A percentile compares a stretch with the other conserved stretches of the same genome.
phyloP scores from a whole-genome alignment of 805 yeast species.

The Nakazawaea ambrosiae region DNA sequence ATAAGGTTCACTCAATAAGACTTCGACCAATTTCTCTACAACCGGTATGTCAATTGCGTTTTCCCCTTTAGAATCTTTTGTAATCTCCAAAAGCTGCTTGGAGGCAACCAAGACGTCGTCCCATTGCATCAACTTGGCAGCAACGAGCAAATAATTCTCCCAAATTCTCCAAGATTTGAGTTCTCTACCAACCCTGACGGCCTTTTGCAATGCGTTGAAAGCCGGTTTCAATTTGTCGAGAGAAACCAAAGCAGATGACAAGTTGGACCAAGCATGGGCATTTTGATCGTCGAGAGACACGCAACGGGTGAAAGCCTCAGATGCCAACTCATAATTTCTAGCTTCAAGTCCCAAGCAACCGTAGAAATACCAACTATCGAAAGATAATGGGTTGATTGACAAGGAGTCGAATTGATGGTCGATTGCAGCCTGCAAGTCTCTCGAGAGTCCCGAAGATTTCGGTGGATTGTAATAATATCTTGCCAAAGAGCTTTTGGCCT shows the following conservation, averaged over 20 bases:
- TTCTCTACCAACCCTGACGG: conserved; percentile 61
- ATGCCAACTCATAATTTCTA: conserved; percentile 64
- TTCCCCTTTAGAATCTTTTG: conserved; percentile 52
- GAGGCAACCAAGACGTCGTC: conserved; percentile 75
- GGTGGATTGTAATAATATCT: conserved; percentile 67
- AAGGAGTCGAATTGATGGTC: conserved; percentile 70
- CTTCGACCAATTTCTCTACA: conserved; percentile 63
- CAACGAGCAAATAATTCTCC: conserved; percentile 81
- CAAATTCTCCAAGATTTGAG: conserved; percentile 83
- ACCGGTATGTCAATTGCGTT: conserved; percentile 67
- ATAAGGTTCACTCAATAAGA: conserved; percentile 47
- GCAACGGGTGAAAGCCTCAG: conserved; percentile 90
- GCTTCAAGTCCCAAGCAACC: conserved; percentile 85
- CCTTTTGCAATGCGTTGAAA: conserved; percentile 75
- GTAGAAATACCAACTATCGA: conserved; percentile 84
- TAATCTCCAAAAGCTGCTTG: conserved; percentile 51
- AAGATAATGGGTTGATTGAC: conserved; percentile 62
- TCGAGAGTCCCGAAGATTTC: conserved; percentile 37
- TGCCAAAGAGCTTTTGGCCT: conserved; percentile 81
- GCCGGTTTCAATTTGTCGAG: conserved; percentile 69
- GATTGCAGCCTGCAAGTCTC: conserved; percentile 49
- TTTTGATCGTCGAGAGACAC: conserved; percentile 78
- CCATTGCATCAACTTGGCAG: conserved; percentile 82
- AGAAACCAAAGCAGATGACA: conserved; percentile 71
- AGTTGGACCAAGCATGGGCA: conserved; percentile 84